phyloP scores from a whole-genome alignment of 805 yeast genomes.

The Saccharomycopsis schoenii region DNA sequence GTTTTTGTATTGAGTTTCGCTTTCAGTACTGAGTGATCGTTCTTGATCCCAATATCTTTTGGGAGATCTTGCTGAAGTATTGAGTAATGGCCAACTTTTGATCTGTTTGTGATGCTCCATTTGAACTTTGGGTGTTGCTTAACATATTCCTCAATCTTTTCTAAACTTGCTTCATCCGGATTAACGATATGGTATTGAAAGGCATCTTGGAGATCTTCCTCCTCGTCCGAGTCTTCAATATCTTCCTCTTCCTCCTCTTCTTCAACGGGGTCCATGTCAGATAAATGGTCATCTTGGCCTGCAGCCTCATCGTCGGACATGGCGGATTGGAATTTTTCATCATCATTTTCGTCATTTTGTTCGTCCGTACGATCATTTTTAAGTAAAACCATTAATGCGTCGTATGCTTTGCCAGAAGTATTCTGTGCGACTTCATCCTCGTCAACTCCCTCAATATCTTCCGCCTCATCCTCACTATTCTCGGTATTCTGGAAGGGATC shows the following conservation, averaged over 20 bases:
- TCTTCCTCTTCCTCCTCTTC: conserved; percentile 20
- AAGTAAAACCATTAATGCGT: conserved; percentile 56
- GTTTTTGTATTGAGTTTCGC: conserved; percentile 1
- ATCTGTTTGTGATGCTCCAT: conserved; percentile 26
- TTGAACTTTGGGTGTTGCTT: conserved; percentile 20
- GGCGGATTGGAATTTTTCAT: conserved; percentile 7
- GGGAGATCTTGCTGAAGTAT: conserved; percentile 30
- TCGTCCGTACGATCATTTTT: conserved; percentile 35
- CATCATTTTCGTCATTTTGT: conserved; percentile 12
- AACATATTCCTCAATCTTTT: conserved; percentile 1
- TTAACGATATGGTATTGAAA: conserved; percentile 68
- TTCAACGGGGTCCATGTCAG: conserved; percentile 13
- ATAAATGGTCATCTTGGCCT: neutral
- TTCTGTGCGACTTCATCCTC: conserved; percentile 7
- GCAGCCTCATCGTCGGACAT: neutral
- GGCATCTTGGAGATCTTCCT: conserved; percentile 47
- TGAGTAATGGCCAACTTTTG: conserved; percentile 24
- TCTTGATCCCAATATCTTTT: conserved; percentile 11
- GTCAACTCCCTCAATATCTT: neutral
- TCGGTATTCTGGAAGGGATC: conserved; percentile 15
- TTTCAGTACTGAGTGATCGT: neutral
- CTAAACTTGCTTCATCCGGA: conserved; percentile 21
- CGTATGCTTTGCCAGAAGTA: conserved; percentile 41
- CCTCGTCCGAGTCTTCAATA: conserved; percentile 24
- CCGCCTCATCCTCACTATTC: conserved; percentile 19